A percentile compares a stretch with the other conserved stretches of the same genome.
Evolutionary conservation across 257 asterid species (phyloP).

Genomic region (Paulownia fortunei): DNA sequence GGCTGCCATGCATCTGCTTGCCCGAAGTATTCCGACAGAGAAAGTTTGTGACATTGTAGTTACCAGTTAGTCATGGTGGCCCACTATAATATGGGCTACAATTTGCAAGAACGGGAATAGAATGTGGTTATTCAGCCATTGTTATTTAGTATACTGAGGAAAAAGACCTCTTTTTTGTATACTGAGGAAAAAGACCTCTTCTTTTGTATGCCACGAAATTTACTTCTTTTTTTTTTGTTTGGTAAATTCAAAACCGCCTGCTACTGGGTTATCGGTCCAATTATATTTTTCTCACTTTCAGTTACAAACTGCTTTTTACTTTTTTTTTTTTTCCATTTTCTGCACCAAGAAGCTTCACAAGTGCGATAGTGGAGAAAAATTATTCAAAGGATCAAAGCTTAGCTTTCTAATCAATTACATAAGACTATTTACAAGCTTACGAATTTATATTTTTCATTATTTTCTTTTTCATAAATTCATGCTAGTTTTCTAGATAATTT

Average conservation of each 20-base stretch:
- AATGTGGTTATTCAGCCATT: background rate
- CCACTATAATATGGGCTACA: background rate
- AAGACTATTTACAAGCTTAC: background rate
- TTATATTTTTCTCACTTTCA: background rate
- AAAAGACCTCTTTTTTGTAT: background rate
- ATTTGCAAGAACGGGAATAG: background rate
- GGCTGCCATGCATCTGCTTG: background rate
- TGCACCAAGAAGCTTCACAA: background rate
- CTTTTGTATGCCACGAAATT: background rate
- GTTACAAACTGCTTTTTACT: background rate
- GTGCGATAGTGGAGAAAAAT: background rate
- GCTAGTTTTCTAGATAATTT: background rate
- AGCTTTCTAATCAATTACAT: background rate
- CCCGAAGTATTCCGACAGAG: background rate
- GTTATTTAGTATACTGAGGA: background rate
- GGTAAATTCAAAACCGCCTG: background rate
- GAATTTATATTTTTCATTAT: background rate
- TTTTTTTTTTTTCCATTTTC: background rate
- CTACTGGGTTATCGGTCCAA: background rate
- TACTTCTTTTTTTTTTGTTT: background rate
- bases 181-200: background rate
- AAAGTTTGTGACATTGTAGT: slow-evolving; percentile 3
- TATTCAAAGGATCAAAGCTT: background rate
- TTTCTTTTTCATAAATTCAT: background rate
- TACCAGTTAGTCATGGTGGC: slow-evolving; percentile 20